Base-by-base conservation (phyloP, 495 filamentous ascomycete genomes). In the Penicillium salamii region DNA sequence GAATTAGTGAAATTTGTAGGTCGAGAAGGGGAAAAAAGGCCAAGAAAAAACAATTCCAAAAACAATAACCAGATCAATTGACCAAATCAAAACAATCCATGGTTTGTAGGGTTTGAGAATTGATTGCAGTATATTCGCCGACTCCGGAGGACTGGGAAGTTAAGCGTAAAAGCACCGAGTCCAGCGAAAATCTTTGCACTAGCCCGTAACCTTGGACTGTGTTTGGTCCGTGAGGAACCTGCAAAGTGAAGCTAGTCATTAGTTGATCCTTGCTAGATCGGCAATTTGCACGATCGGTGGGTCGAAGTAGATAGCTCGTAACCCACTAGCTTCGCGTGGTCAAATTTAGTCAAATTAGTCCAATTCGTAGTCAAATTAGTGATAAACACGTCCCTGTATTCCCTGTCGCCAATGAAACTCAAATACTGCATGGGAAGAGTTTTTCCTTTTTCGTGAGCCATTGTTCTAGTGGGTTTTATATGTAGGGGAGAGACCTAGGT, bases 221-320 rank as follows among this genome's bases (percentile, higher is more conserved):
- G n/a, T 17, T 38, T 47, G 14, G 41, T 31, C 41, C 12, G 19
- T 38, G 29, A 32, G 5, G 29, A 28, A 9, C 4, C 29, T 13
- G 3, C 23, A 6, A 34, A 35, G 14, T 32, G 37, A 19, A 19
- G 21, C 24, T 24, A 37, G 29, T 36, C 5, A 15, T 32, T 19
- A 58, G 58, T 29, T 42, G 46, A 58, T 53, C 52, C 52, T 41
- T 53, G 52, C 55, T 61, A 33, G 36, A 48, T 48, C 46, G 35
- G 36, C 46, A 21, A 48, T 21, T 39, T 17, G 11, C 24, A n/a
- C 41, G 58, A 56, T 62, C 52, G 55, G 54, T 47, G 49, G 41
- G 28, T 41, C 46, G 5, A 4, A 47, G 43, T 47, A 48, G 46
- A 48, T 31, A 48, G 46, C 32, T 36, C 43, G 34, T 11, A 32